A percentile compares a stretch with the other conserved stretches of the same genome.
Conservation (phyloP, 2,329 filamentous ascomycete genomes). For the Aspergillus nomiae region DNA sequence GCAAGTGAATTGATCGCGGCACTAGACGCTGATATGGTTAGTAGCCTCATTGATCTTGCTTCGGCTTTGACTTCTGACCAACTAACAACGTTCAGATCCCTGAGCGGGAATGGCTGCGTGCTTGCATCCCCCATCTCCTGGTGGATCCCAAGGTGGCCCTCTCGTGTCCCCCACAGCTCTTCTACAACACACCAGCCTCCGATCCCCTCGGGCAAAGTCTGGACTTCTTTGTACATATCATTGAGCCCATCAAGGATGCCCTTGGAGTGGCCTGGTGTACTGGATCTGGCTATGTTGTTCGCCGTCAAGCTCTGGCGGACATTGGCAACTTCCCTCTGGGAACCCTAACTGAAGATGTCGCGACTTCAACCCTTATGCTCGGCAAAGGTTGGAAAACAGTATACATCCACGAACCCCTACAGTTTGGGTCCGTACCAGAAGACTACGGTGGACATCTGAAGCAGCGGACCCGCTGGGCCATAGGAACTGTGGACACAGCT, state of each 20-base stretch:
- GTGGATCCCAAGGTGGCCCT: conserved; percentile 56
- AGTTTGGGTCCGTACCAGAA: conserved; percentile 56
- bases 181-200: conserved; percentile 62
- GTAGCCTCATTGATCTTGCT: neutral
- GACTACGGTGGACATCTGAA: conserved; percentile 39
- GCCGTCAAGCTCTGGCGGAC: conserved; percentile 60
- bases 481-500: neutral
- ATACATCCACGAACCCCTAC: conserved; percentile 61
- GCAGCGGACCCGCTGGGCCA: conserved; percentile 43
- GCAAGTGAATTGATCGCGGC: conserved; percentile 63
- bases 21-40: conserved; percentile 66
- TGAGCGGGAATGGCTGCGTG: conserved; percentile 61
- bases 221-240: conserved; percentile 60
- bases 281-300: conserved; percentile 64
- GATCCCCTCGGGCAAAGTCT: conserved; percentile 62
- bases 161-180: conserved; percentile 63
- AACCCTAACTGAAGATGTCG: conserved; percentile 63
- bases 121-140: conserved; percentile 61
- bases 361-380: conserved; percentile 60
- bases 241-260: conserved; percentile 49
- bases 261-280: conserved; percentile 50
- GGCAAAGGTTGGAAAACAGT: conserved; percentile 65
- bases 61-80: too few species aligned
- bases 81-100: conserved; percentile 47
- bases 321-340: conserved; percentile 65